These are phyloP conservation scores for Pseudognaphalium luteoalbum DNA, from an alignment of 129 eudicot genomes.

Conservation along the genomic window DNA sequence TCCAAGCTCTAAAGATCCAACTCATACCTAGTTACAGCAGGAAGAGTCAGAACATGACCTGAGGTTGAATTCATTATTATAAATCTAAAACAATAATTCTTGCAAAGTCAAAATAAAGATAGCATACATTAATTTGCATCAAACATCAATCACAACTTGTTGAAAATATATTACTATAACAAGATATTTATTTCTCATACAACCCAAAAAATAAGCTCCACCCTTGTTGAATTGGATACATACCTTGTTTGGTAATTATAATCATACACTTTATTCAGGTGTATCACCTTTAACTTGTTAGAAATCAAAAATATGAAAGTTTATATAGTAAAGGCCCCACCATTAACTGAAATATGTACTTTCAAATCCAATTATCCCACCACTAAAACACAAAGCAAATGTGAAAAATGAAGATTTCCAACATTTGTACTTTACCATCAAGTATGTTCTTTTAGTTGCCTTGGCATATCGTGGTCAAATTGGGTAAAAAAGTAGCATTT, in stretches of 20 bases:
- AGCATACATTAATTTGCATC: neutral
- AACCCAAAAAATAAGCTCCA: conserved; percentile 19
- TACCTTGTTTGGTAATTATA: conserved; percentile 30
- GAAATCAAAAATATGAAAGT: conserved; percentile 7
- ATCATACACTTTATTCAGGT: conserved; percentile 38
- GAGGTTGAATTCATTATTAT: neutral
- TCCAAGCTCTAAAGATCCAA: no score
- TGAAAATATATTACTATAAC: neutral
- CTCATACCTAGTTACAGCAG: no score
- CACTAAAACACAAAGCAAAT: conserved; percentile 23
- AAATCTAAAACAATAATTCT: neutral
- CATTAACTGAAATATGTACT: conserved; percentile 27
- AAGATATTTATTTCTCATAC: neutral
- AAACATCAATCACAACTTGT: neutral
- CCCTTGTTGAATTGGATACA: conserved; percentile 11
- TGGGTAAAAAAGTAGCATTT: neutral
- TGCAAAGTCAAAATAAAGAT: neutral
- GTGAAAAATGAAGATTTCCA: conserved; percentile 23
- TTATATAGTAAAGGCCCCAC: conserved; percentile 26
- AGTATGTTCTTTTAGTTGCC: conserved; percentile 3
- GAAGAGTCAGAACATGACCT: no score
- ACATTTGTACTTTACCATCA: conserved; percentile 10
- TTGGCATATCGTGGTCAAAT: conserved; percentile 7
- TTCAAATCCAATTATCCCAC: conserved; percentile 10
- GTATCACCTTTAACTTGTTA: conserved; percentile 18